phyloP scores from a whole-genome alignment of 352 stramenopile species.

The Phytophthora sansomeana region DNA sequence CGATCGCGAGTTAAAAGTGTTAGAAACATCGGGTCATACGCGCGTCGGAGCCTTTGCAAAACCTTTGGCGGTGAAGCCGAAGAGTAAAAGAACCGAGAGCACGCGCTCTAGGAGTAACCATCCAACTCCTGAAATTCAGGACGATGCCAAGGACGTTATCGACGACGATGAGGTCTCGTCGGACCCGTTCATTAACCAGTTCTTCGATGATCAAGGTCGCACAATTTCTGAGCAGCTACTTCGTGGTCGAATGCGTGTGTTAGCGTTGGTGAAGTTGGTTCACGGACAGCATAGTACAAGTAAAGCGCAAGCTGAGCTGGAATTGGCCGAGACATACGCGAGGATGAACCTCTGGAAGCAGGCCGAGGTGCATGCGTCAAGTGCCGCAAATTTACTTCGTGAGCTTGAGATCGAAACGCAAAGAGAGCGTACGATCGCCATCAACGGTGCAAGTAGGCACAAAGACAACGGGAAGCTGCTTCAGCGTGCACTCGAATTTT shows the following conservation, averaged over 20 bases:
- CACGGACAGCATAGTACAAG: constrained; percentile 46
- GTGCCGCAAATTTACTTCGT: constrained; percentile 48
- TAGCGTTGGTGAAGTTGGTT: constrained; percentile 64
- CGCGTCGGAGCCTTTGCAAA: constrained; percentile 69
- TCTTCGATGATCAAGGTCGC: constrained; percentile 63
- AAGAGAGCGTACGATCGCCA: background rate
- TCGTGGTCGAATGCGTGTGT: constrained; percentile 56
- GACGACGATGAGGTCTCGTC: constrained; percentile 48
- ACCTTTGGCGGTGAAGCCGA: constrained; percentile 45
- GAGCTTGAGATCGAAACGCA: constrained; percentile 25
- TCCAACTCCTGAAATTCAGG: background rate
- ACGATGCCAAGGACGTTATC: constrained; percentile 2
- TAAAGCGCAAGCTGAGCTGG: constrained; percentile 56
- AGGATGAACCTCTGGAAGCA: constrained; percentile 79
- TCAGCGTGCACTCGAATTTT: constrained; percentile 31
- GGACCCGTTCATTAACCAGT: constrained; percentile 67
- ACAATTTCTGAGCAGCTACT: constrained; percentile 74
- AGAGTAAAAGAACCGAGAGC: background rate
- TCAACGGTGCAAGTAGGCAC: constrained; percentile 4
- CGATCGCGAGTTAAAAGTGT: constrained; percentile 63
- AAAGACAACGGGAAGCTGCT: constrained; percentile 27
- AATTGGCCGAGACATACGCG: constrained; percentile 64
- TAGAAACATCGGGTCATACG: constrained; percentile 69
- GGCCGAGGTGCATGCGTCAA: constrained; percentile 51
- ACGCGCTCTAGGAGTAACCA: background rate